Conservation (phyloP, 176 grass and related monocot genomes). For the Elaeis guineensis region DNA sequence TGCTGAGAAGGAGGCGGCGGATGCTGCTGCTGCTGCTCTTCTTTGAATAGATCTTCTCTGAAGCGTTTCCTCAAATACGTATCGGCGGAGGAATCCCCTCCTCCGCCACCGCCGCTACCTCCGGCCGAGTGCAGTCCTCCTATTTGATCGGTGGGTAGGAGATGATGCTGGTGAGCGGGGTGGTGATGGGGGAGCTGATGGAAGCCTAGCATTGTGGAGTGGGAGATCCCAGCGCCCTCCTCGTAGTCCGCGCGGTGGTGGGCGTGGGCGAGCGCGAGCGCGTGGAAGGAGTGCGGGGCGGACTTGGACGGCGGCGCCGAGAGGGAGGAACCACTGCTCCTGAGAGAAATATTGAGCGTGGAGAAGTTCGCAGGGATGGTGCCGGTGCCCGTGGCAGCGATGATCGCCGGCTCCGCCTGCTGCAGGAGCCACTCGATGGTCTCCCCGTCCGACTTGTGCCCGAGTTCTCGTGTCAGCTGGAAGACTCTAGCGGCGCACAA, state of each 20-base stretch:
- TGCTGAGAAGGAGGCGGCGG: slow-evolving; percentile 1
- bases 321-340: slow-evolving; percentile 38
- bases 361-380: slow-evolving; percentile 93
- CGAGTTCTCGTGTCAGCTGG: slow-evolving; percentile 96
- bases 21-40: slow-evolving; percentile 25
- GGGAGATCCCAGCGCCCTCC: neutral
- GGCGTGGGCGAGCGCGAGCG: slow-evolving; percentile 24
- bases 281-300: slow-evolving; percentile 30
- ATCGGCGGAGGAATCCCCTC: slow-evolving; percentile 26
- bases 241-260: slow-evolving; percentile 33
- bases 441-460: slow-evolving; percentile 96
- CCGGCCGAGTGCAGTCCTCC: slow-evolving; percentile 3
- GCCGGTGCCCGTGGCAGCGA: slow-evolving; percentile 83
- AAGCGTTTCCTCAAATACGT: slow-evolving; percentile 84
- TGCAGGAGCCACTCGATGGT: slow-evolving; percentile 96
- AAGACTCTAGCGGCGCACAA: slow-evolving; percentile 90
- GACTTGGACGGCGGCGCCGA: slow-evolving; percentile 22
- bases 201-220: slow-evolving; percentile 65
- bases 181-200: slow-evolving; percentile 51
- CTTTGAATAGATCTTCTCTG: slow-evolving; percentile 95
- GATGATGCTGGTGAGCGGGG: slow-evolving; percentile 40
- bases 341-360: slow-evolving; percentile 67
- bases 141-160: slow-evolving; percentile 15
- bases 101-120: slow-evolving; percentile 4
- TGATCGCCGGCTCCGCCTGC: slow-evolving; percentile 91